Conservation (phyloP, 192 early-diverging fungal genomes). For the Umbelopsis vinacea region DNA sequence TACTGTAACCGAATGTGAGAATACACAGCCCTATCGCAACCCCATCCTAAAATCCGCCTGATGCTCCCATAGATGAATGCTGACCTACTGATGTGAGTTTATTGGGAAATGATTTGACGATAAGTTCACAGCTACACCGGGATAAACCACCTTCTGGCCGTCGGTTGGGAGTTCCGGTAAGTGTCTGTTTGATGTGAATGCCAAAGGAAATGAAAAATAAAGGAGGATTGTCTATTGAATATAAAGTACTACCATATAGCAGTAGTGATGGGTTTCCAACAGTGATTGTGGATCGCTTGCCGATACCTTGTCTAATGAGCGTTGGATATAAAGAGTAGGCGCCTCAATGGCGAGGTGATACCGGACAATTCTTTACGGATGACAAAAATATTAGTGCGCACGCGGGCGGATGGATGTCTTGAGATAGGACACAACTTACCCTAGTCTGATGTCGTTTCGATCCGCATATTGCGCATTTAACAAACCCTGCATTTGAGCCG, state of each 20-base stretch:
- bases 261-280: not conserved
- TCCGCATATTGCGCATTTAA: slow-evolving; percentile 18
- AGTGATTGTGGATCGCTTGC: not conserved
- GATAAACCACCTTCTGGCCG: not conserved
- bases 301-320: not conserved
- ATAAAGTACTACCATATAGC: not conserved
- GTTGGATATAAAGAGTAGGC: not conserved
- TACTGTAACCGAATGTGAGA: too few relatives aligned
- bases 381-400: not conserved
- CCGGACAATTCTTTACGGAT: slow-evolving; percentile 18
- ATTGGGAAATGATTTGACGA: too few relatives aligned
- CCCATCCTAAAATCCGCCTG: too few relatives aligned
- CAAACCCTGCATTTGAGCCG: not conserved
- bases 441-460: slow-evolving; percentile 19
- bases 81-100: too few relatives aligned
- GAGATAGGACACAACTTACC: not conserved
- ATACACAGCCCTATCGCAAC: too few relatives aligned
- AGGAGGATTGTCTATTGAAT: not conserved
- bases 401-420: not conserved
- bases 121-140: too few relatives aligned
- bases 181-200: not conserved
- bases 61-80: too few relatives aligned
- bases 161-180: not conserved
- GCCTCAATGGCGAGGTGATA: slow-evolving; percentile 20
- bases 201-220: not conserved